Conservation (phyloP, 2,329 filamentous ascomycete species). For the Chalara sp. region DNA sequence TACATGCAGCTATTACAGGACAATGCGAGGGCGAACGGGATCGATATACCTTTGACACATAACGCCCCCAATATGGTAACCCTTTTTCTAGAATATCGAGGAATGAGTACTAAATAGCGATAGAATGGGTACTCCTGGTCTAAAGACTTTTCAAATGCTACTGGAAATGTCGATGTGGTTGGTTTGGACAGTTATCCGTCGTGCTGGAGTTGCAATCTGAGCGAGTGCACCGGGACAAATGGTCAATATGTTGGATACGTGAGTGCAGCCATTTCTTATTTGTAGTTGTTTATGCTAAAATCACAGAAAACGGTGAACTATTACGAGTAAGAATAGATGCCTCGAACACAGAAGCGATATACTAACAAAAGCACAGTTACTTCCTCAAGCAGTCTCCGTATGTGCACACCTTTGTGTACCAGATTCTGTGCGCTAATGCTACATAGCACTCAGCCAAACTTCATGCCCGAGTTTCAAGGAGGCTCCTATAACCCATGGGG, state of each 20-base stretch:
- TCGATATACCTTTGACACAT: constrained; percentile 48
- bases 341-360: too few relatives aligned
- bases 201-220: constrained; percentile 58
- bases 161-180: constrained; percentile 48
- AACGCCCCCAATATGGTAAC: constrained; percentile 55
- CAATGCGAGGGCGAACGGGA: constrained; percentile 46
- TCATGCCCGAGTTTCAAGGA: constrained; percentile 54
- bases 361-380: too few relatives aligned
- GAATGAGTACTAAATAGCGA: too few relatives aligned
- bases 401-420: too few relatives aligned
- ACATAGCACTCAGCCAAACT: constrained; percentile 29
- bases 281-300: too few relatives aligned
- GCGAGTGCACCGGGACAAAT: constrained; percentile 53
- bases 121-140: constrained; percentile 43
- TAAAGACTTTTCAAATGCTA: constrained; percentile 47
- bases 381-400: too few relatives aligned
- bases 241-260: constrained; percentile 47
- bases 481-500: constrained; percentile 57
- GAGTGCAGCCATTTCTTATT: too few relatives aligned
- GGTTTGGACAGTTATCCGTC: constrained; percentile 46
- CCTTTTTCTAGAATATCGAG: constrained; percentile 8
- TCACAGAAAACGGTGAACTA: too few relatives aligned
- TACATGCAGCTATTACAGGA: constrained; percentile 54
- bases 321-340: too few relatives aligned
- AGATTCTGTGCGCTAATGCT: too few relatives aligned